Conservation (phyloP, 345 rosid genomes). For the Cardamine occulta region DNA sequence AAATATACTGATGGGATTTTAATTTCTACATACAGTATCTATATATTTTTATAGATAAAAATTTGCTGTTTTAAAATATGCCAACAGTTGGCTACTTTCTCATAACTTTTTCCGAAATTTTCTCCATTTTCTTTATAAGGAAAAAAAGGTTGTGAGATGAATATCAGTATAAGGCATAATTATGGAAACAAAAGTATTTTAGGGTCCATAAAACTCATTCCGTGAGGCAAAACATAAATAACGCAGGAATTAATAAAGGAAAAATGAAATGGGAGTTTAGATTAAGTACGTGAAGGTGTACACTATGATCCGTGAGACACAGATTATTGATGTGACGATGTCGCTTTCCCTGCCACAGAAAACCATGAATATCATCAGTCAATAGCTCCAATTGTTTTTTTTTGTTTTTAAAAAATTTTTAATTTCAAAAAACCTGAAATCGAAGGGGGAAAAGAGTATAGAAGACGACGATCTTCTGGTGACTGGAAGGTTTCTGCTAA, state of each 20-base stretch:
- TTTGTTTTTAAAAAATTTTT: neutral
- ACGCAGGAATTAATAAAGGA: neutral
- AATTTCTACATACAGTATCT: neutral
- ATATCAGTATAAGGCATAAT: neutral
- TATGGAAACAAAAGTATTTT: neutral
- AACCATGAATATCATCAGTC: slow-evolving; percentile 37
- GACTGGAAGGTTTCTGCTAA: slow-evolving; percentile 10
- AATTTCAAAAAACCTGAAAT: slow-evolving; percentile 23
- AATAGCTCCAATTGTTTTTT: slow-evolving; percentile 17
- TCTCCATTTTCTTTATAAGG: neutral
- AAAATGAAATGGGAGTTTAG: neutral
- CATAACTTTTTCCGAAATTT: no score
- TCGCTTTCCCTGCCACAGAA: slow-evolving; percentile 43
- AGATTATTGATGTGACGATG: slow-evolving; percentile 31
- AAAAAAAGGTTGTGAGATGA: neutral
- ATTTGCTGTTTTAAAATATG: neutral
- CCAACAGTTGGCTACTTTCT: neutral
- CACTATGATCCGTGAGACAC: neutral
- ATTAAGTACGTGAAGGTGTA: slow-evolving; percentile 38
- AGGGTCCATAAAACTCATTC: neutral
- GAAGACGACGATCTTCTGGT: slow-evolving; percentile 37
- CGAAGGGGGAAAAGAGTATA: slow-evolving; percentile 28
- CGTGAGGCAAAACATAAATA: neutral
- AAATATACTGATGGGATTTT: neutral
- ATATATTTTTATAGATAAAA: neutral